Conservation (phyloP, 192 early-diverging fungal genomes). For the Coemansia sp. region DNA sequence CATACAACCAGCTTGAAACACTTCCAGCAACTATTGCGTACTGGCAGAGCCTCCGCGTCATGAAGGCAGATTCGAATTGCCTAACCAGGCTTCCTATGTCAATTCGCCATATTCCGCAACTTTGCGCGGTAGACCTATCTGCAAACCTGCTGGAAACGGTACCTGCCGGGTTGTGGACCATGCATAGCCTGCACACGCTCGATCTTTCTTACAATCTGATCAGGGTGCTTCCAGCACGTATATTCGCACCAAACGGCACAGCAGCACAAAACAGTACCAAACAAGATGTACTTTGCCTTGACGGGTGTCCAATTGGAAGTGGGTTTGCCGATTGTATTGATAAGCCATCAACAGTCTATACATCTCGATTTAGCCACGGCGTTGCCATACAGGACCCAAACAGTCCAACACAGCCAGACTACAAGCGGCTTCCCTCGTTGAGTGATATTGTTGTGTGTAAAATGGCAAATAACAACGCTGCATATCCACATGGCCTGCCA, state of each 20-base stretch:
- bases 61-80: constrained; percentile 21
- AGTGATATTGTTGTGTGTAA: constrained; percentile 30
- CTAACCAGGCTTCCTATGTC: constrained; percentile 23
- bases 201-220: constrained; percentile 39
- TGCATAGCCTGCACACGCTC: constrained; percentile 13
- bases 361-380: constrained; percentile 19
- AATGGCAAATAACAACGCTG: constrained; percentile 26
- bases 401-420: neutral
- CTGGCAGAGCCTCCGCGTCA: constrained; percentile 23
- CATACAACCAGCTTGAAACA: constrained; percentile 20
- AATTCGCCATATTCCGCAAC: constrained; percentile 25
- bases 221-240: constrained; percentile 23
- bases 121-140: constrained; percentile 14
- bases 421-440: constrained; percentile 14
- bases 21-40: constrained; percentile 29
- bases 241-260: constrained; percentile 27
- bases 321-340: constrained; percentile 10
- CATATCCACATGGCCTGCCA: constrained; percentile 22
- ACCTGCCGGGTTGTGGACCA: constrained; percentile 20
- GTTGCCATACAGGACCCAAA: neutral
- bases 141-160: constrained; percentile 20
- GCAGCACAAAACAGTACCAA: constrained; percentile 26
- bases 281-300: constrained; percentile 10
- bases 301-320: constrained; percentile 35
- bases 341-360: constrained; percentile 8